Evolutionary conservation across 371 early-diverging fungal species (phyloP), one percentile per base, ranked within the genome.

Genomic region (Fennellomyces sp.): DNA sequence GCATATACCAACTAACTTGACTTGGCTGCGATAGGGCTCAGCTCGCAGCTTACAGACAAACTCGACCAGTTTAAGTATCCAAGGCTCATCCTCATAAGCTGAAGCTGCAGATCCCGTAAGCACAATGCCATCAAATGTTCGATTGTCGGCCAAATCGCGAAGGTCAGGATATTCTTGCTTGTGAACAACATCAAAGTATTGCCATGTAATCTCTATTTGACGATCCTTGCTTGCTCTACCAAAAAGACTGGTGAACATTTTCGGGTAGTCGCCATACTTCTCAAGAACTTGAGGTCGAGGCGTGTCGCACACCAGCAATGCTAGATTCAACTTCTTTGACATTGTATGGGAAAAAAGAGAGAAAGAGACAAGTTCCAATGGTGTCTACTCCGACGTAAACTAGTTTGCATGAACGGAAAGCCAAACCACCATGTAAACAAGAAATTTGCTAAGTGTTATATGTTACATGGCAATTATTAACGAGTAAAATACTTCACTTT

Each of bases 1-100:
- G 59, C 92, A 92, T 28, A 92, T 67, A 5, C 92, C 90, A 26
- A 88, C 61, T 5, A 77, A 26, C 8, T 47, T 54, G 21, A 81
- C 56, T 3, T 55, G 33, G 19, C 39, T 31, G 19, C 52, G 27
- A 39, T 58, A 48, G 11, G 60, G 65, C 25, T 63, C 60, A 11
- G 55, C 45, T 8, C 59, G 55, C 45, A 59, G 26, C 15, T 45
- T 31, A n/a, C 68, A 55, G n/a, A 86, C 77, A 64, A 73, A 89
- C 3, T 76, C 65, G 47, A 78, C 70, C 38, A 89, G 72, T 19
- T 75, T 64, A 35, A 75, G 52, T 50, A 89, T 87, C 92, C 92
- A 92, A 2, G 79, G 79, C 3, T 76, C 35, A 26, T 79, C 73
- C 15, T 79, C 76, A 50, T 79, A 77, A 5, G 83, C 83, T 2